Conservation (phyloP, 768 basidiomycete species). For the Neoboletus subvelutipes region DNA sequence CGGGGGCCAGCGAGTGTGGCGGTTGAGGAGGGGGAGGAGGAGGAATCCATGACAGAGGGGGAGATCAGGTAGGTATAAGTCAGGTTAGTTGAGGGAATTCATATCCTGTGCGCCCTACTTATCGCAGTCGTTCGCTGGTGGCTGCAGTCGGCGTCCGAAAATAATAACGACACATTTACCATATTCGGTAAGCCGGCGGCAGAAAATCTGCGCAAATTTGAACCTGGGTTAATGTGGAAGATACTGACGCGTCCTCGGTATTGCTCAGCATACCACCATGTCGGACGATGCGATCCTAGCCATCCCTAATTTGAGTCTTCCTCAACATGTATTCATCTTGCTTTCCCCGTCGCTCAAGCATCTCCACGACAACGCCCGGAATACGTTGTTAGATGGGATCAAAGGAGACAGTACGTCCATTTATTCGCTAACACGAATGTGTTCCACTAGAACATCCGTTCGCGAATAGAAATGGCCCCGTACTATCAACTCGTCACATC, state of each 20-base stretch:
- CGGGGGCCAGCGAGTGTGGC: slow-evolving; percentile 33
- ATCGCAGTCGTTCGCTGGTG: no score
- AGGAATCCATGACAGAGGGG: slow-evolving; percentile 38
- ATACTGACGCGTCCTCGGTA: slow-evolving; percentile 21
- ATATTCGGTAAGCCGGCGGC: no score
- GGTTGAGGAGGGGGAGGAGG: slow-evolving; percentile 38
- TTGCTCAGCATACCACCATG: slow-evolving; percentile 43
- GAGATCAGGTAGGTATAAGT: slow-evolving; percentile 24
- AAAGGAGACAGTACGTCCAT: slow-evolving; percentile 55
- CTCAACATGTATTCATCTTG: slow-evolving; percentile 78
- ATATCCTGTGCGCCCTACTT: no score
- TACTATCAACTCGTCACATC: slow-evolving; percentile 67
- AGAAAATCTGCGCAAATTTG: no score
- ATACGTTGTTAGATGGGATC: slow-evolving; percentile 68
- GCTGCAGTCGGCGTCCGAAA: no score
- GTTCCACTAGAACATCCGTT: neutral
- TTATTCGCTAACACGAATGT: neutral
- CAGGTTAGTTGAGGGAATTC: no score
- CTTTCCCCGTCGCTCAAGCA: slow-evolving; percentile 57
- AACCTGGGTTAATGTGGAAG: slow-evolving; percentile 1
- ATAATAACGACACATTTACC: no score
- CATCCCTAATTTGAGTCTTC: slow-evolving; percentile 80
- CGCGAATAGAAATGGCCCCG: slow-evolving; percentile 76
- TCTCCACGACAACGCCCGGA: slow-evolving; percentile 66
- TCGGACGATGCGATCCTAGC: slow-evolving; percentile 83